Evolutionary conservation across 345 rosid species (phyloP), one percentile per base, ranked within the genome.

Genomic region (Mallotus nudiflorus): DNA sequence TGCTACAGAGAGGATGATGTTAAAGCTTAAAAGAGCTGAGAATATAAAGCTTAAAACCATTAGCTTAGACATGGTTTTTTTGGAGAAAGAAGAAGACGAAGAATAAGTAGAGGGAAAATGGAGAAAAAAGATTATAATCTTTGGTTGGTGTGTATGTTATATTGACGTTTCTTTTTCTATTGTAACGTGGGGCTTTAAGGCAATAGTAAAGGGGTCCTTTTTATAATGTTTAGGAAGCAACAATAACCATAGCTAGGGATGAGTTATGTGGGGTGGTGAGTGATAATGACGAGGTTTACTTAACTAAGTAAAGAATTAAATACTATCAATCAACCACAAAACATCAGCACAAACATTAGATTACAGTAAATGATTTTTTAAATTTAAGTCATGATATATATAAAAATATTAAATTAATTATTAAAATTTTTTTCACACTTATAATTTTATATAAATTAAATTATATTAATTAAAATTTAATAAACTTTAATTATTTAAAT

Each of bases 51-150:
- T 9, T 29, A 50, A 28, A 59, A 50, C 1, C 45, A 25, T 20
- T 9, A 49, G 53, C 10, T 35, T 40, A 58, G 70, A 13, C 70
- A 73, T 66, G 68, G 58, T 24, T 14, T 5, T 28, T 14, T 27
- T n/a, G n/a, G n/a, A 39, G 20, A 56, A 10, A 56, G 25, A 24
- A 52, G 28, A 52, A 52, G 11, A 60, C 1, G 16, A 4, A 13
- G 9, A 42, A n/a, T n/a, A n/a, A 4, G 33, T 19, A 2, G 25
- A 35, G 55, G 33, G 51, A 33, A 28, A 66, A 6, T 24, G 13
- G 40, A 44, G 54, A 44, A 1, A 8, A n/a, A n/a, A n/a, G 10
- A 5, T 5, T 1, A 9, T 18, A 3, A 6, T 7, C 31, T 35
- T 54, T 33, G 46, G 49, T 40, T 61, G 18, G n/a, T 12, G 48